Percentiles rank a stretch among this genome's conserved stretches.
Conservation (phyloP, 202 grass and related monocot genomes). For the Schoenoplectus tabernaemontani region DNA sequence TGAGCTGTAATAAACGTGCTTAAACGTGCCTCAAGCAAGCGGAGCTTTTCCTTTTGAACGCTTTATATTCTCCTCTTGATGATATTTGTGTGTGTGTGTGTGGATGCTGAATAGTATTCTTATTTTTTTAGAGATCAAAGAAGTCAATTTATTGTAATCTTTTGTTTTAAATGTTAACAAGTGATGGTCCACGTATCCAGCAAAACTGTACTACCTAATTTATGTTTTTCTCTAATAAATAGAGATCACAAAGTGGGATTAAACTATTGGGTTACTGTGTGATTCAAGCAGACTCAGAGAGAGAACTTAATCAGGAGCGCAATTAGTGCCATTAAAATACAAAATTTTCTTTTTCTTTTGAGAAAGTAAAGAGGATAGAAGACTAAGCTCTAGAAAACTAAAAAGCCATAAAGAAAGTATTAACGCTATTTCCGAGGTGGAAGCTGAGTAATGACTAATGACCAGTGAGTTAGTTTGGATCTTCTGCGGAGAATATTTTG, state of each 20-base stretch:
- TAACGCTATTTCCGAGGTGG: neutral
- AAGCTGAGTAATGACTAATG: neutral
- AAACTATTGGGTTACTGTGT: neutral
- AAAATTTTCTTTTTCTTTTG: neutral
- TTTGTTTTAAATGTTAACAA: neutral
- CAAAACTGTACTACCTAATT: neutral
- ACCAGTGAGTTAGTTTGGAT: neutral
- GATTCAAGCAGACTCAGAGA: neutral
- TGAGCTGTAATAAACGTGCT: constrained; percentile 36
- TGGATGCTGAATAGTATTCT: constrained; percentile 4
- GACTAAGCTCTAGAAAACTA: constrained; percentile 9
- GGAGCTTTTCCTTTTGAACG: neutral
- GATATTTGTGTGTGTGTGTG: neutral
- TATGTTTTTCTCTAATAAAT: neutral
- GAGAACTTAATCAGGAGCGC: neutral
- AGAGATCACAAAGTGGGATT: neutral
- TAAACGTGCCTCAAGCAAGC: constrained; percentile 15
- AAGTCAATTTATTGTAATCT: too few species aligned
- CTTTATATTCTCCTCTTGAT: neutral
- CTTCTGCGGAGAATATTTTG: neutral
- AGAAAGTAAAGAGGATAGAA: neutral
- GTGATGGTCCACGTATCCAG: constrained; percentile 10
- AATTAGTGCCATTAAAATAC: neutral
- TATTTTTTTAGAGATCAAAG: too few species aligned
- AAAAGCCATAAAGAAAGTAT: neutral